Evolutionary conservation across 768 basidiomycete species (phyloP), one percentile per base, ranked within the genome.

Genomic region (Ramaria sp.): DNA sequence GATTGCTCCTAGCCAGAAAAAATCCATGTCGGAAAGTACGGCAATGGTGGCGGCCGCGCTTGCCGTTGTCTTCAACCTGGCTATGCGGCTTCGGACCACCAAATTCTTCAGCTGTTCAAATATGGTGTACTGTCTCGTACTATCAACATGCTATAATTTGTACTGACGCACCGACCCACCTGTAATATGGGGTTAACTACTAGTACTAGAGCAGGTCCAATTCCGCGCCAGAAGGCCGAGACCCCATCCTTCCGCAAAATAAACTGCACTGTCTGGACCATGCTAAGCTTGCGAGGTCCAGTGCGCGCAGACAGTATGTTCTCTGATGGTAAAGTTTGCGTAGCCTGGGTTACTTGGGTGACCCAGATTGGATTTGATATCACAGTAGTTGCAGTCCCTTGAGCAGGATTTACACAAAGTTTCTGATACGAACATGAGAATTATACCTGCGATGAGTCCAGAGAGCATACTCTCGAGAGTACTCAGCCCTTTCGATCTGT

Each of bases 361-460:
- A 96, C 92, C 96, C 96, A 99, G 57, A 98, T 85, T 2, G 95
- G 95, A 68, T 98, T 97, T 65, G 82, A 87, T 58, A 89, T 76
- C 59, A 95, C 68, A 3, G 91, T 87, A 3, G 95, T 96, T 10
- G 87, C 87, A 41, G 86, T 85, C 37, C 93, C 94, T 90, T 59
- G 3, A n/a, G 30, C 37, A 56, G 34, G 42, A 24, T 5, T 52
- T 37, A 57, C 36, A 20, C 53, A 24, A 56, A 27, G 37, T 18
- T 37, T 43, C 12, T 32, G n/a, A 20, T 43, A 34, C n/a, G 39
- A 28, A 9, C 15, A 22, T 45, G 37, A 8, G 34, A 36, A 34
- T 27, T 63, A 55, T 60, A 82, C 93, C 92, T 56, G 94, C 94
- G 55, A 97, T 80, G 37, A 95, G 68, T 0, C 90, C 88, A 9